These are phyloP conservation scores for Chondrus crispus DNA, from an alignment of 23 red algal species.

Conservation along the genomic window DNA sequence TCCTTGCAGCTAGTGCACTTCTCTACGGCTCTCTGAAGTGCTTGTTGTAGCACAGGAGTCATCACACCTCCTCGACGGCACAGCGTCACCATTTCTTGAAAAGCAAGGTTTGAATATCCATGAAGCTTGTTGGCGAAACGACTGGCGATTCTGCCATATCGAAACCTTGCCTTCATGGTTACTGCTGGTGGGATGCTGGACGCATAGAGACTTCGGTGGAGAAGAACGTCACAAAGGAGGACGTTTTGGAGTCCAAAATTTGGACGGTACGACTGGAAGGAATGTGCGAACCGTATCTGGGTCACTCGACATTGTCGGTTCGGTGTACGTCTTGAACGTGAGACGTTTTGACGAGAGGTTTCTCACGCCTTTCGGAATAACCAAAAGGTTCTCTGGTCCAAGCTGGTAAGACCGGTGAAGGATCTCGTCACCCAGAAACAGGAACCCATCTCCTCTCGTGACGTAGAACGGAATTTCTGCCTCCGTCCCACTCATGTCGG, in stretches of 20 bases:
- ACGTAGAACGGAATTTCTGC: conserved; percentile 11
- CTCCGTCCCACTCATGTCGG: background rate
- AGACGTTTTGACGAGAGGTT: background rate
- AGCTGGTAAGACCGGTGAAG: background rate
- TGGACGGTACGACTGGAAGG: background rate
- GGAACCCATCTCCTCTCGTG: background rate
- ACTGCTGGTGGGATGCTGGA: background rate
- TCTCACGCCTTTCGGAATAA: background rate
- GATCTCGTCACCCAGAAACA: conserved; percentile 13
- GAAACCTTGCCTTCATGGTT: background rate
- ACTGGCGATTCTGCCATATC: background rate
- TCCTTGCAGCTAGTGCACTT: conserved; percentile 22
- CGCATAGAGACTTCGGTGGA: background rate
- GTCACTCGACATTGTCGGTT: background rate
- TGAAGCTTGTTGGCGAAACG: conserved; percentile 19
- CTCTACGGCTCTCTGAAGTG: background rate
- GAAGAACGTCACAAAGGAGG: background rate
- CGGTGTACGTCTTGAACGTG: background rate
- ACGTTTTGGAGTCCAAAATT: background rate
- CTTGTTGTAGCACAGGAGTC: background rate
- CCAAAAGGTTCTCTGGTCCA: background rate
- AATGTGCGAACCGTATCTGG: background rate
- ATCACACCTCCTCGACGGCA: background rate
- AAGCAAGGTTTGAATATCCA: conserved; percentile 10
- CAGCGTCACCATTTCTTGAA: conserved; percentile 16